Evolutionary conservation across 202 grass and related monocot genomes (phyloP).

Genomic region (Bolboschoenoplectus hybrid): DNA sequence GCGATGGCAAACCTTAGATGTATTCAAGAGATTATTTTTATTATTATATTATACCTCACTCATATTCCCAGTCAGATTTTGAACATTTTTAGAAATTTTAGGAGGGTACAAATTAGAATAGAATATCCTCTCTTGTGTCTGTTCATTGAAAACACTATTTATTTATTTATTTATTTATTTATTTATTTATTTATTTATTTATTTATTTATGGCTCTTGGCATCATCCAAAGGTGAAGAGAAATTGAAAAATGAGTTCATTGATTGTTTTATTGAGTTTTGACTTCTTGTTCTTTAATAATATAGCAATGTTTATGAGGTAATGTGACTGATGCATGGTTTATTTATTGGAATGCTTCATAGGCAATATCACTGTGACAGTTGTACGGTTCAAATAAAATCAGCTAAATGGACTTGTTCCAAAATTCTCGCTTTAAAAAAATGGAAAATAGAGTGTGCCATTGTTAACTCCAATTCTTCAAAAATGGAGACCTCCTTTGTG

Average conservation of each 20-base stretch:
- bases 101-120: neutral
- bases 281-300: slow-evolving; percentile 1
- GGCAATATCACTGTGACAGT: neutral
- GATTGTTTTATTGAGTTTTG: slow-evolving; percentile 18
- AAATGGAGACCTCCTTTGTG: neutral
- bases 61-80: neutral
- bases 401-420: neutral
- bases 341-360: slow-evolving; percentile 2
- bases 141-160: neutral
- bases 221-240: neutral
- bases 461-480: neutral
- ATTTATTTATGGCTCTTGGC: neutral
- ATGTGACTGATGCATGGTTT: neutral
- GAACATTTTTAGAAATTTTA: neutral
- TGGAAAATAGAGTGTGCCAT: neutral
- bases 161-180: too few species aligned
- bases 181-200: too few species aligned
- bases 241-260: neutral
- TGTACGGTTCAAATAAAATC: neutral
- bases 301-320: neutral
- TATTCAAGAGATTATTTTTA: neutral
- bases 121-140: neutral
- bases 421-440: neutral
- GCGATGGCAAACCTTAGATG: slow-evolving; percentile 17
- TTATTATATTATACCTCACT: neutral